phyloP scores from a whole-genome alignment of 2,329 filamentous ascomycete genomes.

The Aspergillus pseudotamarii region DNA sequence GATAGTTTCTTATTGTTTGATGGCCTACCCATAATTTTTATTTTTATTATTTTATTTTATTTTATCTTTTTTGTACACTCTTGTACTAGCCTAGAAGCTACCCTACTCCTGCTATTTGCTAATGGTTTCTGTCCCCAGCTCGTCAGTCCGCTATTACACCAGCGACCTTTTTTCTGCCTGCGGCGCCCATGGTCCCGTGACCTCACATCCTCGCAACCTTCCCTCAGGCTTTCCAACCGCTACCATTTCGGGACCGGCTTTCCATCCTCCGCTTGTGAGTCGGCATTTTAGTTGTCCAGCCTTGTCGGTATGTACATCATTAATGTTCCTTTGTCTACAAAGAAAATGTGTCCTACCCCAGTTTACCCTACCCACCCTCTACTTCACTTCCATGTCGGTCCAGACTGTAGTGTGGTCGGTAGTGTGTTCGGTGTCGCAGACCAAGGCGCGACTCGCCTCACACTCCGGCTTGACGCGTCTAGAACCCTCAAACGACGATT shows the following conservation, averaged over 20 bases:
- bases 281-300: slow-evolving; percentile 43
- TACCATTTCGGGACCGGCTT: slow-evolving; percentile 42
- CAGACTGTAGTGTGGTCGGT: slow-evolving; percentile 20
- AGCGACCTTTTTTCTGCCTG: slow-evolving; percentile 20
- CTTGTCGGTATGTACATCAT: slow-evolving; percentile 45
- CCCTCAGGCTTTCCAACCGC: slow-evolving; percentile 32
- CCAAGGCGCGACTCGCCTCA: slow-evolving; percentile 25
- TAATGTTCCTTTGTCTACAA: slow-evolving; percentile 14
- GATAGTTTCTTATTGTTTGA: slow-evolving; percentile 15
- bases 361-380: slow-evolving; percentile 4
- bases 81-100: not conserved
- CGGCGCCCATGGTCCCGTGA: slow-evolving; percentile 31
- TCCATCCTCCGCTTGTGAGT: slow-evolving; percentile 40
- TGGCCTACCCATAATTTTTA: slow-evolving; percentile 9
- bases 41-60: slow-evolving; percentile 6
- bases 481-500: slow-evolving; percentile 15
- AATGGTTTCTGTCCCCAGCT: slow-evolving; percentile 11
- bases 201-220: slow-evolving; percentile 26
- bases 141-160: not conserved
- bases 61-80: not conserved
- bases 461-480: slow-evolving; percentile 30
- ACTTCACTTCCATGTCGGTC: slow-evolving; percentile 16
- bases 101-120: slow-evolving; percentile 11
- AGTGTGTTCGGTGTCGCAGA: slow-evolving; percentile 28
- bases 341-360: slow-evolving; percentile 7